Evolutionary conservation across 106 monocot species (phyloP).

Genomic region (Dactylorhiza incarnata): DNA sequence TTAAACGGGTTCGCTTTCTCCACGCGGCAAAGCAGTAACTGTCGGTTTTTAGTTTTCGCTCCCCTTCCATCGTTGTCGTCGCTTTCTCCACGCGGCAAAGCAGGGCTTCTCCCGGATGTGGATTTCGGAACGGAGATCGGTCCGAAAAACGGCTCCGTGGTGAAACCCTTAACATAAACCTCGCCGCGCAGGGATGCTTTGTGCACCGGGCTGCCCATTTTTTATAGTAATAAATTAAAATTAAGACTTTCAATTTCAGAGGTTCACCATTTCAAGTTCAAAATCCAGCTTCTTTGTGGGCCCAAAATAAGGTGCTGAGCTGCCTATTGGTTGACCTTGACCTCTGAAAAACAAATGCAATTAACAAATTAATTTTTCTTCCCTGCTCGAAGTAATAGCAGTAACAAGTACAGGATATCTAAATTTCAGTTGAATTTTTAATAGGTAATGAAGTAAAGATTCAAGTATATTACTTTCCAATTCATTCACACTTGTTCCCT

Average conservation of each 20-base stretch:
- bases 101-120: too few species aligned
- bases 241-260: background rate
- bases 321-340: slow-evolving; percentile 69
- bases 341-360: slow-evolving; percentile 51
- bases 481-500: background rate
- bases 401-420: background rate
- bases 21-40: too few species aligned
- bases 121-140: too few species aligned
- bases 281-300: slow-evolving; percentile 91
- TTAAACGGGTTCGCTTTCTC: too few species aligned
- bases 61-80: too few species aligned
- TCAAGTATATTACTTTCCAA: background rate
- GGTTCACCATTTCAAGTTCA: slow-evolving; percentile 97
- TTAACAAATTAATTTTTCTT: slow-evolving; percentile 3
- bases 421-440: background rate
- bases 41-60: too few species aligned
- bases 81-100: too few species aligned
- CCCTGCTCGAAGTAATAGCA: background rate
- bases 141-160: too few species aligned
- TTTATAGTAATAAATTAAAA: too few species aligned
- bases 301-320: slow-evolving; percentile 82
- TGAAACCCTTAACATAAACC: too few species aligned
- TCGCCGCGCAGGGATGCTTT: too few species aligned
- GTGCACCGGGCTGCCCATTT: too few species aligned
- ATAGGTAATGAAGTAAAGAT: background rate